Base-by-base conservation (phyloP, 208 protist species). In the Crithidia sp. region DNA sequence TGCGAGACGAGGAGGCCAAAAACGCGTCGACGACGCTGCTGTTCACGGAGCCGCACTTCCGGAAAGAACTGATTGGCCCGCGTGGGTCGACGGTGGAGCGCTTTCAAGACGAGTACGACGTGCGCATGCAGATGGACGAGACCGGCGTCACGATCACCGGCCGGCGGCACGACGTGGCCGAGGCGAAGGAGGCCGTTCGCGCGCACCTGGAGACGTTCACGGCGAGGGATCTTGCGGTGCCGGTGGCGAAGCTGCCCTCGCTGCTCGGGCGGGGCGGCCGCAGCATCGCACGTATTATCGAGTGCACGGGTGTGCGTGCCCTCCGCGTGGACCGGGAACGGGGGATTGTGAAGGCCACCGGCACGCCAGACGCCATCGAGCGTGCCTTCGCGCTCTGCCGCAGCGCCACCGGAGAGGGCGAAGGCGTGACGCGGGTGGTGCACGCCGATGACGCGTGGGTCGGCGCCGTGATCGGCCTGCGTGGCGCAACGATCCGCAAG, bases 51-150 rank as follows among this genome's bases (percentile, higher is more conserved):
- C 61, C 47, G 55, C 16, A 54, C 17, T 60, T 84, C 44, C 75
- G 67, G 0, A 70, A 56, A 4, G 60, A 76, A 37, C 54, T 88
- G 14, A 80, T 91, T 57, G 86, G 86, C 39, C 59, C 74, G 17
- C 71, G 76, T 40, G 87, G 87, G 14, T 59, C 76, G 5, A 86
- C 75, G 13, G 67, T 89, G 14, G 71, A 73, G 2, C 8, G 53
- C n/a, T 79, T 91, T 41, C 76, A 91, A 64, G 58, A 58, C 4
- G 77, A 79, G 19, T 87, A 78, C 70, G 83, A 85, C 19, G 87
- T 85, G 16, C 60, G 71, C 44, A 17, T 91, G 59, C 45, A 77
- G 5, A 36, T 88, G 57, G 44, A 45, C 16, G 78, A 69, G 13
- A 44, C 71, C 14, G 73, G 66, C 17, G 67, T 75, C 5, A 71